Percentiles rank a stretch among this genome's conserved stretches.
These are phyloP conservation scores for Mortierella hygrophila DNA, from an alignment of 192 early-diverging fungal genomes.

Conservation along the genomic window DNA sequence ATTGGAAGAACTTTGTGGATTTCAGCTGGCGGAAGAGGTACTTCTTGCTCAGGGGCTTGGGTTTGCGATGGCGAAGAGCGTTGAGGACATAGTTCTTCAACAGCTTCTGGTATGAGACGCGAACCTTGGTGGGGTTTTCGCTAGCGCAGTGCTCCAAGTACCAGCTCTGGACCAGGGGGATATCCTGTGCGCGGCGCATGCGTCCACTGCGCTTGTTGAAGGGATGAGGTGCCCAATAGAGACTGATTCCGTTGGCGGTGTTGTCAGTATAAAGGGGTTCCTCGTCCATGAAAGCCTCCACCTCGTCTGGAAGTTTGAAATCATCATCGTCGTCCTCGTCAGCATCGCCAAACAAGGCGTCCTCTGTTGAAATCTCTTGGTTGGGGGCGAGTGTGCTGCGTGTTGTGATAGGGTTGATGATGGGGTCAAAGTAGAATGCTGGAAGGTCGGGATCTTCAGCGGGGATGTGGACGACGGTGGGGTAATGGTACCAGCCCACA, in stretches of 20 bases:
- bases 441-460: slow-evolving; percentile 96
- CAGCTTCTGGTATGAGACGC: slow-evolving; percentile 98
- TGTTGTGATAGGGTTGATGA: slow-evolving; percentile 97
- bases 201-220: slow-evolving; percentile 93
- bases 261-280: slow-evolving; percentile 88
- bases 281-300: slow-evolving; percentile 86
- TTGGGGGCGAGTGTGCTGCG: slow-evolving; percentile 70
- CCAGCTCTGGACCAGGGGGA: slow-evolving; percentile 97
- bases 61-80: slow-evolving; percentile 86
- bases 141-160: slow-evolving; percentile 97
- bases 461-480: slow-evolving; percentile 88
- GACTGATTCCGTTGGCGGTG: slow-evolving; percentile 90
- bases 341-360: slow-evolving; percentile 80
- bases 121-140: slow-evolving; percentile 95
- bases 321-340: slow-evolving; percentile 86
- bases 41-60: slow-evolving; percentile 93
- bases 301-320: slow-evolving; percentile 85
- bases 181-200: slow-evolving; percentile 91
- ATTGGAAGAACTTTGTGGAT: slow-evolving; percentile 99
- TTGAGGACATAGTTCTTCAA: slow-evolving; percentile 97
- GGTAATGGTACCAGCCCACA: slow-evolving; percentile 93
- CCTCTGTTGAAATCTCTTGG: slow-evolving; percentile 68
- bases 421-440: slow-evolving; percentile 97
- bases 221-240: slow-evolving; percentile 99
- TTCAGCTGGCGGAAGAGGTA: slow-evolving; percentile 96